phyloP scores from a whole-genome alignment of 2,329 filamentous ascomycete genomes.

The Exophiala phaeomuriformis region DNA sequence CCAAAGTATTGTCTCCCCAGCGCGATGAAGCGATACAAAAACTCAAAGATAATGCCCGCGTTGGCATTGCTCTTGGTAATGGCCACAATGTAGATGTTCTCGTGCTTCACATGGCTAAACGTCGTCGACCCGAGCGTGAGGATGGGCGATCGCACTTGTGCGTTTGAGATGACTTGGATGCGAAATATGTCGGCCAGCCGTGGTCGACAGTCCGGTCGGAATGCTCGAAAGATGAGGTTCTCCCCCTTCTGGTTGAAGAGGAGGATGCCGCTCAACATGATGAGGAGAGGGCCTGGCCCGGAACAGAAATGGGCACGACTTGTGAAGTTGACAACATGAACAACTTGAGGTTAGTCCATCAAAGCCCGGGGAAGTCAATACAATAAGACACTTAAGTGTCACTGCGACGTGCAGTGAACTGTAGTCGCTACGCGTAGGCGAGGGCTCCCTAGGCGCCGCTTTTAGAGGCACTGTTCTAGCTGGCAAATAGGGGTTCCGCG shows the following conservation, averaged over 20 bases:
- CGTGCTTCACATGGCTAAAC: constrained; percentile 98
- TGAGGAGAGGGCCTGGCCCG: not conserved
- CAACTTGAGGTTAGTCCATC: too few relatives aligned
- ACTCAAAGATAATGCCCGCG: constrained; percentile 95
- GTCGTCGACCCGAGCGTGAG: constrained; percentile 95
- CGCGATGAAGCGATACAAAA: constrained; percentile 83
- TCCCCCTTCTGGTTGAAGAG: constrained; percentile 99
- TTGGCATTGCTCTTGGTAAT: constrained; percentile 99
- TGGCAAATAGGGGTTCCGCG: too few relatives aligned
- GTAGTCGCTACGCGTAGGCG: too few relatives aligned
- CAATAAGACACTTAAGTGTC: too few relatives aligned
- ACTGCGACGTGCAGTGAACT: too few relatives aligned
- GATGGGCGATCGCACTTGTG: constrained; percentile 94
- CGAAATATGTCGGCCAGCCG: constrained; percentile 98
- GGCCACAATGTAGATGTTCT: constrained; percentile 96
- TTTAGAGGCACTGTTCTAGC: too few relatives aligned
- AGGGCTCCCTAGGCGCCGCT: too few relatives aligned
- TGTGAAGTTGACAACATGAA: not conserved
- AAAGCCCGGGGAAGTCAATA: too few relatives aligned
- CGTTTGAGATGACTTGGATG: constrained; percentile 98
- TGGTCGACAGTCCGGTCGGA: constrained; percentile 95
- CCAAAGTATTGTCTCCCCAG: constrained; percentile 95
- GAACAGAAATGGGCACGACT: not conserved
- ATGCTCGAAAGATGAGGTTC: constrained; percentile 98
- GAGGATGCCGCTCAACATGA: constrained; percentile 92